Percentiles rank a stretch among this genome's conserved stretches.
These are phyloP conservation scores for Geosiphon pyriformis DNA, from an alignment of 192 early-diverging fungal genomes.

Conservation along the genomic window DNA sequence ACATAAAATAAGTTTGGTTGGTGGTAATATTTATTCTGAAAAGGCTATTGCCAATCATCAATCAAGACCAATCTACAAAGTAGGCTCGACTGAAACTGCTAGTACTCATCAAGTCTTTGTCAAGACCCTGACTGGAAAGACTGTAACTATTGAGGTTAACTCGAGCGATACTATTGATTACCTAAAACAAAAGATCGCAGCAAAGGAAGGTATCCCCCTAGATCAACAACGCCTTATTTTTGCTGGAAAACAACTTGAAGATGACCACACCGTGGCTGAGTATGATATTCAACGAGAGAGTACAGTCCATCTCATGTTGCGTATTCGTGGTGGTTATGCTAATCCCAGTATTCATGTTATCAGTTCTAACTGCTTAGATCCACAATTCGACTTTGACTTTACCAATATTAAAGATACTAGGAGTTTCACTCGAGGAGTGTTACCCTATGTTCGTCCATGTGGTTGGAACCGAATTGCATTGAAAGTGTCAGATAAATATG, in stretches of 20 bases:
- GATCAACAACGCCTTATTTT: conserved; percentile 68
- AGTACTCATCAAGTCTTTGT: no score
- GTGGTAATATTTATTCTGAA: no score
- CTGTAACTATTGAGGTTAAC: conserved; percentile 76
- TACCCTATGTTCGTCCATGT: conserved; percentile 10
- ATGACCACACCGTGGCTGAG: conserved; percentile 58
- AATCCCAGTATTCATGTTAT: background rate
- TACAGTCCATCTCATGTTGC: conserved; percentile 58
- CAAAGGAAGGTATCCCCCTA: conserved; percentile 67
- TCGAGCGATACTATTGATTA: conserved; percentile 60
- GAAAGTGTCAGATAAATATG: conserved; percentile 9
- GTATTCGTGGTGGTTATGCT: conserved; percentile 54
- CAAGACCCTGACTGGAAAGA: conserved; percentile 81
- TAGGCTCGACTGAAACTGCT: no score
- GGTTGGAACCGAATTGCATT: conserved; percentile 16
- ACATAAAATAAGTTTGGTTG: no score
- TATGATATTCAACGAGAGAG: conserved; percentile 68
- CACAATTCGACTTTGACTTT: conserved; percentile 13
- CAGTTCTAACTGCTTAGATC: background rate
- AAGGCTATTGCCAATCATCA: no score
- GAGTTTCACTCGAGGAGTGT: background rate
- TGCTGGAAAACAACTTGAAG: conserved; percentile 66
- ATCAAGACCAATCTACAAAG: no score
- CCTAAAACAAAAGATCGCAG: conserved; percentile 68
- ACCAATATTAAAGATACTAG: conserved; percentile 9